Conservation (phyloP, 2,329 filamentous ascomycete species). For the Penicillium sp. region DNA sequence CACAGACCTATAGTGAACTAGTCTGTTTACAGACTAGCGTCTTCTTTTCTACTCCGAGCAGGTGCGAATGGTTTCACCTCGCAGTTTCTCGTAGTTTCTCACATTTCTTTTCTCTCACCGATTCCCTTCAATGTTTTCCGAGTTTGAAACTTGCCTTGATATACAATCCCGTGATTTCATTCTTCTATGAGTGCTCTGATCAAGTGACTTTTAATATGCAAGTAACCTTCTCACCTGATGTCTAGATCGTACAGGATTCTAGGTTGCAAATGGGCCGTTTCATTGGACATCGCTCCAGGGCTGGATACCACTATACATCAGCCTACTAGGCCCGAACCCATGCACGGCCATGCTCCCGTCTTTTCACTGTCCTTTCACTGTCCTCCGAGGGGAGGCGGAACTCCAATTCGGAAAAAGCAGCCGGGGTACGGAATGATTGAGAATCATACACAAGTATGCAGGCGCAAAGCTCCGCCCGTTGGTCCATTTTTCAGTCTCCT, state of each 20-base stretch:
- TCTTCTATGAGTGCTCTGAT: neutral
- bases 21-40: conserved; percentile 1
- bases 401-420: neutral
- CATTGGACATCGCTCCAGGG: neutral
- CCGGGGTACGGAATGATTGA: neutral
- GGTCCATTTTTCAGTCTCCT: neutral
- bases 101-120: neutral
- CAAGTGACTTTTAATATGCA: conserved; percentile 1
- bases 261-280: neutral
- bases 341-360: conserved; percentile 6
- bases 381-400: neutral
- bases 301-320: neutral
- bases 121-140: neutral
- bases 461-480: neutral
- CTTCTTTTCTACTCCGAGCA: conserved; percentile 1
- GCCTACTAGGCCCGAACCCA: conserved; percentile 3
- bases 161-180: neutral
- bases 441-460: neutral
- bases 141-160: conserved; percentile 1
- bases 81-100: neutral
- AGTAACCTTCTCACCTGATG: neutral
- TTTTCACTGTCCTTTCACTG: neutral
- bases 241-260: neutral
- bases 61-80: conserved; percentile 2
- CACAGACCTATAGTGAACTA: neutral